Conservation (phyloP, 2,329 filamentous ascomycete species). For the Aspergillus puulaauensis region DNA sequence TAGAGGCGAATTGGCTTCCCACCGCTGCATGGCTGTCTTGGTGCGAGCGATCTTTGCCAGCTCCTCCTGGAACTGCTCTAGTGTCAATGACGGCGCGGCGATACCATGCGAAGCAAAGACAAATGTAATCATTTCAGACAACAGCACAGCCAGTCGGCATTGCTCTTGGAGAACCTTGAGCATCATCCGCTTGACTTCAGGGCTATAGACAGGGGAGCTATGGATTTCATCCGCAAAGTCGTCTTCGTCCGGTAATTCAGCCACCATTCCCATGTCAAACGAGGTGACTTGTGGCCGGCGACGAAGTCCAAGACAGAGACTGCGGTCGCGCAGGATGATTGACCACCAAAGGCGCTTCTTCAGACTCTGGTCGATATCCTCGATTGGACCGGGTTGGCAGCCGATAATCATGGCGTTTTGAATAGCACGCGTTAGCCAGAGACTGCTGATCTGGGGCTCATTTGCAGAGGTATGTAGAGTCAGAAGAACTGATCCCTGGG, state of each 20-base stretch:
- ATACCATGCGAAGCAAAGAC: slow-evolving; percentile 41
- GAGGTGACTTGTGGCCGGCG: slow-evolving; percentile 52
- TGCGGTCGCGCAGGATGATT: slow-evolving; percentile 54
- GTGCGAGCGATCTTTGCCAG: slow-evolving; percentile 14
- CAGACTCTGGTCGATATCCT: slow-evolving; percentile 34
- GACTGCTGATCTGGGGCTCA: slow-evolving; percentile 28
- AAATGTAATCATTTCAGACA: slow-evolving; percentile 50
- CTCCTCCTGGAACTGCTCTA: slow-evolving; percentile 14
- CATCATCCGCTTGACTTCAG: slow-evolving; percentile 46
- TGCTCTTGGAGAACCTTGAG: slow-evolving; percentile 49
- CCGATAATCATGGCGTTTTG: slow-evolving; percentile 51
- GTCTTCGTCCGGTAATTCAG: slow-evolving; percentile 37
- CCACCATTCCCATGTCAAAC: slow-evolving; percentile 47
- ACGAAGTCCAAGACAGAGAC: slow-evolving; percentile 51
- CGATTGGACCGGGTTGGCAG: slow-evolving; percentile 41
- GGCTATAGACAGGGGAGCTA: slow-evolving; percentile 47
- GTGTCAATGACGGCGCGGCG: slow-evolving; percentile 11
- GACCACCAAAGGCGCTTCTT: slow-evolving; percentile 58
- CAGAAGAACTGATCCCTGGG: slow-evolving; percentile 33
- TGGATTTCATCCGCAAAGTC: slow-evolving; percentile 51
- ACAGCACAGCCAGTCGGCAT: slow-evolving; percentile 46
- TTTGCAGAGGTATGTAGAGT: slow-evolving; percentile 42
- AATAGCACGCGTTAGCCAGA: slow-evolving; percentile 52
- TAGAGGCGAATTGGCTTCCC: slow-evolving; percentile 16
- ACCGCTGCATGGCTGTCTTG: slow-evolving; percentile 18